Evolutionary conservation across 495 filamentous ascomycete species (phyloP).

Genomic region (Bombardia bombarda): DNA sequence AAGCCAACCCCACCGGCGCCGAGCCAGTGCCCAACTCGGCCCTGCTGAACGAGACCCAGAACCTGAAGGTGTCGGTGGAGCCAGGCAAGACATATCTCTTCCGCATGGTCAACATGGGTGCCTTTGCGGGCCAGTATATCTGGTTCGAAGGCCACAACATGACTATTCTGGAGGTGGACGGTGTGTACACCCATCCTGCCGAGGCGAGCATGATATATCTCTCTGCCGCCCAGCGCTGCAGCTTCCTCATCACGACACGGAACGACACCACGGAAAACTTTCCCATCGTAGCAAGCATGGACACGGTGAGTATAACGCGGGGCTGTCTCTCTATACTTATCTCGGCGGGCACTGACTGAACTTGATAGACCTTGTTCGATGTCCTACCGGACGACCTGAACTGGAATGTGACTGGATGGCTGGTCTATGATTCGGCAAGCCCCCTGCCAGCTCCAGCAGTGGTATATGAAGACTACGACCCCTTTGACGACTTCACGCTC

Average conservation of each 20-base stretch:
- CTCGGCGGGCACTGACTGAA: neutral
- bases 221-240: conserved; percentile 62
- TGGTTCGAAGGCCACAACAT: conserved; percentile 70
- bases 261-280: conserved; percentile 58
- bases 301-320: conserved; percentile 33
- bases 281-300: conserved; percentile 56
- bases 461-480: conserved; percentile 31
- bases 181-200: conserved; percentile 49
- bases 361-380: conserved; percentile 4
- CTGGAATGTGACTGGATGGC: conserved; percentile 72
- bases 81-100: conserved; percentile 77
- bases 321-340: neutral
- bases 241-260: conserved; percentile 53
- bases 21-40: conserved; percentile 62
- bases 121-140: conserved; percentile 60
- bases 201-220: conserved; percentile 57
- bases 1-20: conserved; percentile 49
- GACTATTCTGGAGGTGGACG: conserved; percentile 49
- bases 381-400: conserved; percentile 53
- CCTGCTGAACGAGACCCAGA: conserved; percentile 61
- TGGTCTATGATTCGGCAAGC: conserved; percentile 59
- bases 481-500: conserved; percentile 69
- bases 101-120: conserved; percentile 64
- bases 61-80: conserved; percentile 40
- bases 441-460: conserved; percentile 48